Evolutionary conservation across 1,284 basidiomycete species (phyloP), one percentile per base, ranked within the genome.

Genomic region (Heterobasidion parviporum): DNA sequence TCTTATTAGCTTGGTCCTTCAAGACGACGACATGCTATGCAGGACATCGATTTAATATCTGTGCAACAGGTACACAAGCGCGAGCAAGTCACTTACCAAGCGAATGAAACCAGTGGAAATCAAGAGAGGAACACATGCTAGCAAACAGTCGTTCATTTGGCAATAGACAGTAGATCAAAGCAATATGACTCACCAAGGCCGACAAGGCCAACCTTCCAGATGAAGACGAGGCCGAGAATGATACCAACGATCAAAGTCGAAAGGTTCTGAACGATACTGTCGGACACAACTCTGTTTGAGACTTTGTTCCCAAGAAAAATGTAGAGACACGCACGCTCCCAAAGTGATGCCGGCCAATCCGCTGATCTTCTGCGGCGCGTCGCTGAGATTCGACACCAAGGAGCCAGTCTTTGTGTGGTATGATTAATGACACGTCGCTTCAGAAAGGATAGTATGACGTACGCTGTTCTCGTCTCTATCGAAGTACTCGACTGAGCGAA

Each of bases 291-390:
- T 48, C 26, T 43, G 18, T 12, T 26, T 26, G 4, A 26, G 26
- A 26, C 26, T 26, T 26, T 26, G 26, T 26, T 26, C 26, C 26
- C 26, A 3, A 26, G 26, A 26, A 26, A 26, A 26, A 3, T 0
- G 26, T 26, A 26, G 26, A 32, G 26, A 26, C 33, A 54, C 53
- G 35, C 26, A 83, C 76, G 85, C 79, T 68, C 89, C 91, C 35
- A 98, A 79, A 2, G 94, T 97, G 58, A 92, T 77, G 57, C 95
- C 95, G 52, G 92, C 92, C 45, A 98, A 76, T 60, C 94, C 94
- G 59, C 88, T 90, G 61, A 98, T 82, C 69, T 96, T 97, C 65
- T 96, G 92, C 18, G 96, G 90, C 65, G 93, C 89, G 59, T 95
- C 93, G 56, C 92, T 88, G 45, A 99, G 74, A 54, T 78, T 79